phyloP scores from a whole-genome alignment of 2,329 filamentous ascomycete genomes.

The Tricladium varicosporioides region DNA sequence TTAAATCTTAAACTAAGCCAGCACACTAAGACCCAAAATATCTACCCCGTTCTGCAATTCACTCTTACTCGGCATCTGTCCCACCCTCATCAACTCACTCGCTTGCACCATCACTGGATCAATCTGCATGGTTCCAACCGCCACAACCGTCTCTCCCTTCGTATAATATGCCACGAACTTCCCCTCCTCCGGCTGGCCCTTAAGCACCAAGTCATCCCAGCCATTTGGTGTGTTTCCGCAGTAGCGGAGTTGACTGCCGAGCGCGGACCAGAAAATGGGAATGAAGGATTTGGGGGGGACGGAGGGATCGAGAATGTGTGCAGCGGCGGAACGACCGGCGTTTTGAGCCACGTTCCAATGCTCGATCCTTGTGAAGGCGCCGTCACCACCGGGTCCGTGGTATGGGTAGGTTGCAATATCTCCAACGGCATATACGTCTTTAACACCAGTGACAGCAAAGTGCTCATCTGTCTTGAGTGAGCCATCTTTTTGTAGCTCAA shows the following conservation, averaged over 20 bases:
- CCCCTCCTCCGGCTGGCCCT: slow-evolving; percentile 71
- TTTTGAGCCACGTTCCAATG: slow-evolving; percentile 99
- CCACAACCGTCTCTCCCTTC: slow-evolving; percentile 81
- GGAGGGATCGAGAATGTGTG: slow-evolving; percentile 68
- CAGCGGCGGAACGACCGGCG: slow-evolving; percentile 75
- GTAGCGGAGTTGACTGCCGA: slow-evolving; percentile 87
- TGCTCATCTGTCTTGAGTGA: slow-evolving; percentile 77
- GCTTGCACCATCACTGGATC: slow-evolving; percentile 84
- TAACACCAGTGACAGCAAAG: slow-evolving; percentile 72
- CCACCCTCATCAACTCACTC: slow-evolving; percentile 79
- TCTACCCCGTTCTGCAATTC: slow-evolving; percentile 64
- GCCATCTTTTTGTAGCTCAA: slow-evolving; percentile 79
- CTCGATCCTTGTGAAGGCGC: slow-evolving; percentile 77
- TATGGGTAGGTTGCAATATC: slow-evolving; percentile 97
- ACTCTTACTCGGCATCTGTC: slow-evolving; percentile 79
- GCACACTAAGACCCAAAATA: slow-evolving; percentile 28
- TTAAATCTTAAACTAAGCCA: slow-evolving; percentile 24
- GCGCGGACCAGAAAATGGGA: slow-evolving; percentile 94
- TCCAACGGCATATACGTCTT: slow-evolving; percentile 87
- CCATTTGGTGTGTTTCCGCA: slow-evolving; percentile 82
- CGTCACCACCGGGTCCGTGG: slow-evolving; percentile 79
- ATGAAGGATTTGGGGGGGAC: slow-evolving; percentile 71
- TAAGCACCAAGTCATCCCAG: slow-evolving; percentile 81
- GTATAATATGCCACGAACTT: slow-evolving; percentile 91
- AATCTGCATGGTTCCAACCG: slow-evolving; percentile 85